These are phyloP conservation scores for Penicillium sp. DNA, from an alignment of 2,329 filamentous ascomycete species.

Conservation along the genomic window DNA sequence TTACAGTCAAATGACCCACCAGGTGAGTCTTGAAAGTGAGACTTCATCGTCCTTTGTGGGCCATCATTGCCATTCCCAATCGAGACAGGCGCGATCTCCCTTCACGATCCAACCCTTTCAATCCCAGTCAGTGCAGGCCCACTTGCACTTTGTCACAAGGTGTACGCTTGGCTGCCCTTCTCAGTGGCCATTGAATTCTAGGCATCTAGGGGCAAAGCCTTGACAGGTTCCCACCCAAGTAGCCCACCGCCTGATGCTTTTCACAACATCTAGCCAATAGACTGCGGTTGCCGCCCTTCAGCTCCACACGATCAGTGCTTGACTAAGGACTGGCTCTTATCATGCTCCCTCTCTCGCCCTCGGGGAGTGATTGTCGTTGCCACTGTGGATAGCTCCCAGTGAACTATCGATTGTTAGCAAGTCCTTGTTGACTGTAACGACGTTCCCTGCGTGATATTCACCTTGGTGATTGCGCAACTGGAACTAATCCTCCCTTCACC, in stretches of 20 bases:
- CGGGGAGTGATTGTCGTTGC: neutral
- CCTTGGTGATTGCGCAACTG: neutral
- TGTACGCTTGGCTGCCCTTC: neutral
- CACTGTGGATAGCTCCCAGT: neutral
- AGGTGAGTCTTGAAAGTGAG: neutral
- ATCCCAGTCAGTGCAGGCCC: neutral
- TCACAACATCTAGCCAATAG: neutral
- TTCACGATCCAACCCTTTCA: neutral
- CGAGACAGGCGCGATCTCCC: neutral
- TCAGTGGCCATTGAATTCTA: neutral
- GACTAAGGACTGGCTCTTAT: neutral
- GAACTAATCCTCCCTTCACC: neutral
- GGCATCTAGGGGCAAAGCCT: constrained; percentile 5
- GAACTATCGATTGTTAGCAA: constrained; percentile 1
- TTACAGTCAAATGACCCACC: neutral
- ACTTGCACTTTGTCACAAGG: neutral
- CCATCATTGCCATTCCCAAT: neutral
- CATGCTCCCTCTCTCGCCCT: neutral
- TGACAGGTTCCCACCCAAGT: neutral
- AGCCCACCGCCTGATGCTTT: neutral
- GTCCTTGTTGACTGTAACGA: neutral
- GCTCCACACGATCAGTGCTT: neutral
- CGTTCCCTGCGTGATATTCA: neutral
- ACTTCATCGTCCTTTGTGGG: neutral
- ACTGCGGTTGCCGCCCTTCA: neutral